Conservation (phyloP, 352 stramenopile species). For the Phytophthora tentaculata region DNA sequence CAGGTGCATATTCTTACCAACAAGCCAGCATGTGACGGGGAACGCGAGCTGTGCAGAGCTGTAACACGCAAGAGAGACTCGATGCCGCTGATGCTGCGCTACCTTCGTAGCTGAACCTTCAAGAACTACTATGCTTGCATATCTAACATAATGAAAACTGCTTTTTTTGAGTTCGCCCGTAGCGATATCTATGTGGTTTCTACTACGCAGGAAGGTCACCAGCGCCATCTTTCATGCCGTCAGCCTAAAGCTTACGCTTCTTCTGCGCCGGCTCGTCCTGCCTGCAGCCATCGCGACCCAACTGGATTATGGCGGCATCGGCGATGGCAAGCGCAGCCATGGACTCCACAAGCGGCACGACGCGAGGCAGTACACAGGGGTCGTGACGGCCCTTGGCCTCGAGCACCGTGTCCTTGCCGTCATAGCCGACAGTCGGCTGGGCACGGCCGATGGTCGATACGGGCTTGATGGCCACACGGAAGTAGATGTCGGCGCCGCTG, state of each 20-base stretch:
- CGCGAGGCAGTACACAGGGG: slow-evolving; percentile 97
- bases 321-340: slow-evolving; percentile 98
- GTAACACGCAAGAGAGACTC: too few relatives aligned
- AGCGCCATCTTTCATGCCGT: too few relatives aligned
- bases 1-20: too few relatives aligned
- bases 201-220: slow-evolving; percentile 3
- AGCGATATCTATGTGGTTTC: slow-evolving; percentile 36
- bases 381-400: slow-evolving; percentile 98
- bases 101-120: neutral
- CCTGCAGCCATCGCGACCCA: slow-evolving; percentile 85
- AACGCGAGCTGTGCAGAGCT: too few relatives aligned
- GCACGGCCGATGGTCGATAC: slow-evolving; percentile 97
- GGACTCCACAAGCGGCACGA: slow-evolving; percentile 97
- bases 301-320: slow-evolving; percentile 97
- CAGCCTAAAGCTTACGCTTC: slow-evolving; percentile 63
- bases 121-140: slow-evolving; percentile 15
- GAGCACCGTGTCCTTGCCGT: slow-evolving; percentile 95
- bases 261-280: slow-evolving; percentile 58
- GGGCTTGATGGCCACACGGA: slow-evolving; percentile 99
- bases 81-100: neutral
- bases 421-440: slow-evolving; percentile 95
- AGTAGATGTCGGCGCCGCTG: slow-evolving; percentile 98
- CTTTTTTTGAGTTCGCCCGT: slow-evolving; percentile 29
- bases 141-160: slow-evolving; percentile 36
- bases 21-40: too few relatives aligned